Percentiles rank a stretch among this genome's conserved stretches.
phyloP scores from a whole-genome alignment of 78 protist species.

The Monocercomonoides exilis region DNA sequence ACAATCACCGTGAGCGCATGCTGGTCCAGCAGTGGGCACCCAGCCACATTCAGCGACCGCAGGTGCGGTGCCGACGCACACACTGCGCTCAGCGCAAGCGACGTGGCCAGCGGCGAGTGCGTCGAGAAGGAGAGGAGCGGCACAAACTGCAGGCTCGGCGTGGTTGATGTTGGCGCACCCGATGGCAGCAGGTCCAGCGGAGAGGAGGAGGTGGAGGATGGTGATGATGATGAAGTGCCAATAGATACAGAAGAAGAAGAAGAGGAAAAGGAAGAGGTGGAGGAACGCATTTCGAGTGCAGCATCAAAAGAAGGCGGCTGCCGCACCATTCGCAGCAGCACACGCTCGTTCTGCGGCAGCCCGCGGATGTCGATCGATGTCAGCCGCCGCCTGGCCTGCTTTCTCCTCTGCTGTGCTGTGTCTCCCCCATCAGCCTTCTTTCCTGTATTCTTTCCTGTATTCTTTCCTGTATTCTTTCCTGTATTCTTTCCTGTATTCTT shows the following conservation, averaged over 20 bases:
- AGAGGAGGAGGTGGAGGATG: background rate
- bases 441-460: too few relatives aligned
- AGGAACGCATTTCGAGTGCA: background rate
- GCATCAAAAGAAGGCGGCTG: too few relatives aligned
- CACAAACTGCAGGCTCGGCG: background rate
- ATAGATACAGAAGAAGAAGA: background rate
- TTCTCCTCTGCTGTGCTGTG: background rate
- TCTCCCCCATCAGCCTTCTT: too few relatives aligned
- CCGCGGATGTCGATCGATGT: background rate
- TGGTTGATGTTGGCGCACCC: background rate
- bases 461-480: too few relatives aligned
- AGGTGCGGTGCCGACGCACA: background rate
- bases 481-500: too few relatives aligned
- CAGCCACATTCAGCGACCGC: background rate
- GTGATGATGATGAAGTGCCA: background rate
- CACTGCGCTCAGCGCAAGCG: background rate
- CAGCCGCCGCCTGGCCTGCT: too few relatives aligned
- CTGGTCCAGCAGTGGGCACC: background rate
- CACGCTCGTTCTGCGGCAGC: background rate
- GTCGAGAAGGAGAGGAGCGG: background rate
- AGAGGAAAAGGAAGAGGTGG: background rate
- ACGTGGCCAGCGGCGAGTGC: background rate
- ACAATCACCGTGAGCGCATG: background rate
- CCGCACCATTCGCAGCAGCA: background rate
- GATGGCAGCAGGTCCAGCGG: background rate